phyloP scores from a whole-genome alignment of 2,329 filamentous ascomycete genomes.

The Curvularia spicifera region DNA sequence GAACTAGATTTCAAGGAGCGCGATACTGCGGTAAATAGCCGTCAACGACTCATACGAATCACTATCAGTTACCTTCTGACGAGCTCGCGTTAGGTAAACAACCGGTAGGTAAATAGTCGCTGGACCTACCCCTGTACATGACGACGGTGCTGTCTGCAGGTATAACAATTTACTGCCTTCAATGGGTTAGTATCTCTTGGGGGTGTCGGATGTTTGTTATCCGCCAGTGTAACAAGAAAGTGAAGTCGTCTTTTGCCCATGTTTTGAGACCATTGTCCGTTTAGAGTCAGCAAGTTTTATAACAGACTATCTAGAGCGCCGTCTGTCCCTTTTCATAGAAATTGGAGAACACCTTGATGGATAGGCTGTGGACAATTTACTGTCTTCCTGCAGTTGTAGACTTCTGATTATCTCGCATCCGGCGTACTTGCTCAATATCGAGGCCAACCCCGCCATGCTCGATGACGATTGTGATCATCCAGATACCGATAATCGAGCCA shows the following conservation, averaged over 20 bases:
- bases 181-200: conserved; percentile 29
- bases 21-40: conserved; percentile 32
- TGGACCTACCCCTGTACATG: conserved; percentile 37
- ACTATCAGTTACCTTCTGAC: conserved; percentile 40
- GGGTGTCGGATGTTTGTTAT: conserved; percentile 18
- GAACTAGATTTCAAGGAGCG: conserved; percentile 11
- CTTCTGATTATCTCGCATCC: conserved; percentile 7
- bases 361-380: not conserved
- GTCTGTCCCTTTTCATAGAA: not conserved
- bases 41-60: conserved; percentile 19
- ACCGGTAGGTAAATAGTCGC: conserved; percentile 45
- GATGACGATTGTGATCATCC: conserved; percentile 28
- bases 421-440: conserved; percentile 20
- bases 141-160: conserved; percentile 31
- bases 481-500: conserved; percentile 25
- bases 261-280: not conserved
- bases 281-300: not conserved
- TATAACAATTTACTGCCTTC: conserved; percentile 22
- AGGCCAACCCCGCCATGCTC: conserved; percentile 35
- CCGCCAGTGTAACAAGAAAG: conserved; percentile 1
- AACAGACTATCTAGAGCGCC: not conserved
- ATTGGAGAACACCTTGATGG: conserved; percentile 25
- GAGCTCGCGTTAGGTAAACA: conserved; percentile 45
- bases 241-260: not conserved
- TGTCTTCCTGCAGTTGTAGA: not conserved